Evolutionary conservation across 169 alveolate species (phyloP), one percentile per base, ranked within the genome.

Genomic region (Blepharisma undulans): DNA sequence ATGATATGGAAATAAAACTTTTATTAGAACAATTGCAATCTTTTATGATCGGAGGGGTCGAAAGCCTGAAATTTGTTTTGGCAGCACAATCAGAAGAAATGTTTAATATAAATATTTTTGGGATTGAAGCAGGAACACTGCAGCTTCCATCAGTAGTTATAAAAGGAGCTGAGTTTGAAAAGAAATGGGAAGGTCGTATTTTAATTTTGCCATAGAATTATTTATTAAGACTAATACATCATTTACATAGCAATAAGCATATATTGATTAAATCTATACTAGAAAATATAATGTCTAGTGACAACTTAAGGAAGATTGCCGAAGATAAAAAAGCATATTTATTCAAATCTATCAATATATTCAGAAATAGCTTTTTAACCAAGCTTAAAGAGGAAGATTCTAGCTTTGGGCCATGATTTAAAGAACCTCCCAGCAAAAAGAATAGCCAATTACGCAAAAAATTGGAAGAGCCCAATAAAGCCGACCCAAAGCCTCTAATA

Each of bases 1-100:
- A 25, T 3, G 34, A 82, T 16, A n/a, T 48, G 34, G 89, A 82
- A 82, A 30, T 22, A 30, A 82, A 30, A n/a, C 22, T 82, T 4
- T 21, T 16, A 25, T 19, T 82, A 4, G 77, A 60, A 5, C 34
- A 82, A 34, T 8, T 29, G 22, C 14, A 6, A 19, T 1, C 61
- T 21, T 82, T 82, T 60, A 21, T 82, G 48, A 19, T 82, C 19
- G 89, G 89, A 32, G 89, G 89, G 48, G 14, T 32, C n/a, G 89
- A 82, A 82, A 82, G 60, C 36, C 19, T 48, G 16, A 82, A 60
- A 8, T 60, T 82, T 30, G 89, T 32, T 32, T 25, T 82, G 8
- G 27, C 29, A 22, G 89, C 25, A 22, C 76, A 36, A 5, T 77
- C 22, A 22, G 78, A 82, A 82, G 48, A 82, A 59, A 30, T 4